Base-by-base conservation (phyloP, 1,284 basidiomycete species). In the Fomitopsis pinicola region DNA sequence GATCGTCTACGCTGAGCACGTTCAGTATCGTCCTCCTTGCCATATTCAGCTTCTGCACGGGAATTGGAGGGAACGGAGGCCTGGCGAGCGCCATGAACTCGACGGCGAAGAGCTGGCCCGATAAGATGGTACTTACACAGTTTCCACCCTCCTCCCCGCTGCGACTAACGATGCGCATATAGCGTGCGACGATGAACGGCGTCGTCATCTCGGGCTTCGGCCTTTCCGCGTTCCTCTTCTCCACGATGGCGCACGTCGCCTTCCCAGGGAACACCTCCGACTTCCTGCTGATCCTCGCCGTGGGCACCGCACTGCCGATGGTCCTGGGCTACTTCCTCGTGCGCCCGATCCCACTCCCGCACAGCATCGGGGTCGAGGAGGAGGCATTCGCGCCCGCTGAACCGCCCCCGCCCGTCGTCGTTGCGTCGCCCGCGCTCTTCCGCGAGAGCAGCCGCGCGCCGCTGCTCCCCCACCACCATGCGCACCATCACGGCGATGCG, bases 121-220 rank as follows among this genome's bases (percentile, higher is more conserved):
- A 85, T 60, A 70, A 68, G 40, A 71, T 75, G 36, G 84, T 86
- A 63, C 62, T 81, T 74, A 22, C 22, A 22, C 22, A 22, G 22
- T 22, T 22, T 22, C 22, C 22, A 22, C 33, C 15, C n/a, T 19
- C 36, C 7, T 53, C 48, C 33, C 26, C 2, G 22, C 57, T 5
- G 28, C 10, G 1, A 33, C 6, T 22, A 12, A 26, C n/a, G 38
- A 19, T 54, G 9, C 26, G 12, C n/a, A 30, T 55, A n/a, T 58
- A 87, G 87, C 80, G 91, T 42, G 91, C 87, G 1, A 84, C 87
- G 0, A 83, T 87, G 0, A 91, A 88, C 1, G 88, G 87, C 3
- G 71, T 91, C 15, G 91, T 94, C 22, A 76, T 92, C 17, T 90
- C 90, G 0, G 92, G 90, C n/a, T 93, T 92, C 62, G 92, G 92